Percentiles rank a stretch among this genome's conserved stretches.
Evolutionary conservation across 192 early-diverging fungal genomes (phyloP).

Genomic region (Backusella tarrabulga): DNA sequence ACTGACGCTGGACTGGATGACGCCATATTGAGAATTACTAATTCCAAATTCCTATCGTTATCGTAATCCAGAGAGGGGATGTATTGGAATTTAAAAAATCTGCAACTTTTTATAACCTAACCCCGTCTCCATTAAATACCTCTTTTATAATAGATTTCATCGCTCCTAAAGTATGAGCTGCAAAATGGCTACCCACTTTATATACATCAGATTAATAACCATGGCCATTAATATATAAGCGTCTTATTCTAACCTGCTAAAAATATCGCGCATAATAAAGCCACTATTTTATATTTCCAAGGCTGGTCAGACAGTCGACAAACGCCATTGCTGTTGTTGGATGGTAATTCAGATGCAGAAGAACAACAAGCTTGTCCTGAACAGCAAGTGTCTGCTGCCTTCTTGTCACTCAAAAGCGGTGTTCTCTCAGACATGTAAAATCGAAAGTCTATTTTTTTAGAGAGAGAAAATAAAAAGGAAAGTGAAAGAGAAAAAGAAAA

Average conservation of each 20-base stretch:
- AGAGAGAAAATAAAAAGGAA: background rate
- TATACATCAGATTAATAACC: background rate
- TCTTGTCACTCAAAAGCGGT: conserved; percentile 6
- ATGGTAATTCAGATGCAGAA: conserved; percentile 3
- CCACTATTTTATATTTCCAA: conserved; percentile 55
- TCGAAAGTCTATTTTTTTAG: background rate
- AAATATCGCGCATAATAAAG: conserved; percentile 55
- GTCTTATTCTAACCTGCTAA: conserved; percentile 48
- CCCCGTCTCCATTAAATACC: conserved; percentile 36
- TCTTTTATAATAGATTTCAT: conserved; percentile 74
- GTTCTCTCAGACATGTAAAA: conserved; percentile 4
- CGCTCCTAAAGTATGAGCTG: conserved; percentile 68
- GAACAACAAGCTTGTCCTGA: conserved; percentile 19
- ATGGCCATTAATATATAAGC: background rate
- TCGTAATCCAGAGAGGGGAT: conserved; percentile 20
- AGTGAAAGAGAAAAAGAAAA: background rate
- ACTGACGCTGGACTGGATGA: conserved; percentile 58
- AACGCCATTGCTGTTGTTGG: background rate
- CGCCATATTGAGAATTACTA: conserved; percentile 60
- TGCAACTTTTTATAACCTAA: background rate
- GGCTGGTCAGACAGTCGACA: conserved; percentile 31
- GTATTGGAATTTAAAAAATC: conserved; percentile 1
- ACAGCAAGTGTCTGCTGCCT: background rate
- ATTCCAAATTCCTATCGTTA: conserved; percentile 53
- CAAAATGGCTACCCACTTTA: conserved; percentile 70